phyloP scores from a whole-genome alignment of 2,329 filamentous ascomycete genomes.

The Simplicillium aogashimaense region DNA sequence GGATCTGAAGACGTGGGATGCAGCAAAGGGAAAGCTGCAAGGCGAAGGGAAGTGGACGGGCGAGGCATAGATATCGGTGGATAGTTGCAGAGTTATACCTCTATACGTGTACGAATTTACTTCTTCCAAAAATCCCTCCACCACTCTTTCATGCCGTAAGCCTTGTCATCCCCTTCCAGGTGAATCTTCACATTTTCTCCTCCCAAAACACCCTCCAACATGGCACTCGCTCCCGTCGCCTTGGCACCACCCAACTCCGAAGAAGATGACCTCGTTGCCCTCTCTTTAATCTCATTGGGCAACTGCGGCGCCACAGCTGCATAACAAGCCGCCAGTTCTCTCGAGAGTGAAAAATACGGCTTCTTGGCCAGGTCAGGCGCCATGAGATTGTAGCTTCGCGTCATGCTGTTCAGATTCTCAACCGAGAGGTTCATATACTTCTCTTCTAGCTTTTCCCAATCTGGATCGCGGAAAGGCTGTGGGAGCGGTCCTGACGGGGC shows the following conservation, averaged over 20 bases:
- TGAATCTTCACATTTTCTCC: conserved; percentile 46
- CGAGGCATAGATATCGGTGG: too few species aligned
- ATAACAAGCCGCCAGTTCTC: conserved; percentile 74
- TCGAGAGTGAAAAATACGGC: conserved; percentile 75
- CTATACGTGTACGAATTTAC: not conserved
- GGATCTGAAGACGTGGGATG: conserved; percentile 7
- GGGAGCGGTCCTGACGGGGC: conserved; percentile 23
- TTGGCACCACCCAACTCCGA: conserved; percentile 19
- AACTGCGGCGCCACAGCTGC: conserved; percentile 76
- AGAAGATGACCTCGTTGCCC: conserved; percentile 41
- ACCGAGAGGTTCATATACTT: conserved; percentile 71
- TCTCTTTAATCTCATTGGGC: conserved; percentile 59
- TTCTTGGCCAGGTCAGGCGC: conserved; percentile 88
- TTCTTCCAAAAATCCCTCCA: conserved; percentile 68
- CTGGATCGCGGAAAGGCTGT: conserved; percentile 64
- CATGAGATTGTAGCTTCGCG: conserved; percentile 89
- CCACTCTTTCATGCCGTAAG: conserved; percentile 82
- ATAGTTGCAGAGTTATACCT: too few species aligned
- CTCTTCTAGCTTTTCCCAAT: conserved; percentile 64
- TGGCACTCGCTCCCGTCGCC: conserved; percentile 28
- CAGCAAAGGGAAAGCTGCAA: conserved; percentile 6
- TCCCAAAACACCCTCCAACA: conserved; percentile 52
- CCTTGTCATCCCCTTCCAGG: conserved; percentile 62
- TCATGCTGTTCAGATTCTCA: conserved; percentile 66
- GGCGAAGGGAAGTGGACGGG: conserved; percentile 7